Evolutionary conservation across 495 filamentous ascomycete genomes (phyloP).

Genomic region (Penicillium diatomitis): DNA sequence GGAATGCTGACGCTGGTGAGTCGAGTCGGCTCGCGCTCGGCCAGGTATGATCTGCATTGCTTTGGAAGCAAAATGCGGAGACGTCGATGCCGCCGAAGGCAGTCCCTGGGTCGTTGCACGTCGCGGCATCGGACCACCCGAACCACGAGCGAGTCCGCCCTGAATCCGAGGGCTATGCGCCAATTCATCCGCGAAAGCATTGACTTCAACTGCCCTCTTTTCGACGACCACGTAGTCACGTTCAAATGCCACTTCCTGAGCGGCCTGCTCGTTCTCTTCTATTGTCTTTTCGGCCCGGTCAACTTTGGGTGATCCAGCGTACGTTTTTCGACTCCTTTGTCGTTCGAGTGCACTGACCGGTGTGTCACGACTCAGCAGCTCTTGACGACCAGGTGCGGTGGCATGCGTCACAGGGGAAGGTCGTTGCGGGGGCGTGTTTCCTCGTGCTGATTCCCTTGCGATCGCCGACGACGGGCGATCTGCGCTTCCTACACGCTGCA

Average conservation of each 20-base stretch:
- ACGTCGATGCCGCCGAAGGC: conserved; percentile 29
- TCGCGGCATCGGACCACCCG: conserved; percentile 46
- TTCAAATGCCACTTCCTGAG: conserved; percentile 81
- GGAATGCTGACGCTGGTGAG: conserved; percentile 58
- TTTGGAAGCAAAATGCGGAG: conserved; percentile 39
- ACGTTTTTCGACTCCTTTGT: conserved; percentile 37
- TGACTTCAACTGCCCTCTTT: conserved; percentile 89
- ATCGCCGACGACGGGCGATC: conserved; percentile 24
- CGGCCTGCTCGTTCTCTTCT: conserved; percentile 65
- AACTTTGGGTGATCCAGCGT: conserved; percentile 36
- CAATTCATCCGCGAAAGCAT: conserved; percentile 92
- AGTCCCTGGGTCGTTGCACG: conserved; percentile 60
- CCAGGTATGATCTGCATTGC: conserved; percentile 62
- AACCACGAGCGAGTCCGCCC: conserved; percentile 28
- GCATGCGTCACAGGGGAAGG: conserved; percentile 39
- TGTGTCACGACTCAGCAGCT: conserved; percentile 29
- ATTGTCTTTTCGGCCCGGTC: conserved; percentile 32
- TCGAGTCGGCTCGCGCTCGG: conserved; percentile 49
- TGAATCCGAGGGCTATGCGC: conserved; percentile 62
- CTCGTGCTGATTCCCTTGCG: conserved; percentile 20
- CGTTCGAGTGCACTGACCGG: conserved; percentile 38
- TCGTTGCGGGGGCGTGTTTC: conserved; percentile 20
- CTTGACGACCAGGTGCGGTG: conserved; percentile 56
- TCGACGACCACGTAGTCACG: conserved; percentile 94
- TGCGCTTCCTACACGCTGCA: conserved; percentile 32